Evolutionary conservation across 257 asterid genomes (phyloP).

Genomic region (Fraxinus americana): DNA sequence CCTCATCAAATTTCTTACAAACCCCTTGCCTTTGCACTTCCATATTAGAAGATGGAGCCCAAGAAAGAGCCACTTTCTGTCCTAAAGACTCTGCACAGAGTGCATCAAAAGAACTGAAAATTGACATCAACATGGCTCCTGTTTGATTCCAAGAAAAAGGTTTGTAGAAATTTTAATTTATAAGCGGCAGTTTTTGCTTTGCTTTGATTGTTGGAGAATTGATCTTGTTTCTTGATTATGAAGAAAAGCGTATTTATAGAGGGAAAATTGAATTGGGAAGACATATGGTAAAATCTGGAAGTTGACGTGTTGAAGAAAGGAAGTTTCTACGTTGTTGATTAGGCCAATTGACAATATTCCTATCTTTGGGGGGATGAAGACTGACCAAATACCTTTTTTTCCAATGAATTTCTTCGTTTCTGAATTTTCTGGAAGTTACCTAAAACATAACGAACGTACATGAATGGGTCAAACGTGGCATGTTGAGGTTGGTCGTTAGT

Average conservation of each 20-base stretch:
- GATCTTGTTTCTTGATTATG: neutral
- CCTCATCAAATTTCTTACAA: slow-evolving; percentile 12
- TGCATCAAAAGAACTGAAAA: slow-evolving; percentile 41
- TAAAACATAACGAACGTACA: neutral
- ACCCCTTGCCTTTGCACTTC: neutral
- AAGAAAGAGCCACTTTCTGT: slow-evolving; percentile 31
- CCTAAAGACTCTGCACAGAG: slow-evolving; percentile 21
- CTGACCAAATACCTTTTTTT: neutral
- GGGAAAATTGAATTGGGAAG: neutral
- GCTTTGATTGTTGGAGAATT: neutral
- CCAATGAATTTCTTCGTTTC: neutral
- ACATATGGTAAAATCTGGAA: slow-evolving; percentile 10
- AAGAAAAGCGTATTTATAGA: slow-evolving; percentile 17
- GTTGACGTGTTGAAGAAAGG: neutral
- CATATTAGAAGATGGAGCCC: slow-evolving; percentile 19
- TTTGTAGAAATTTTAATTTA: neutral
- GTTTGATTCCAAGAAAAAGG: neutral
- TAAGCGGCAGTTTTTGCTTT: neutral
- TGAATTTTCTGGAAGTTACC: neutral
- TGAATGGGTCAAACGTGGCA: neutral
- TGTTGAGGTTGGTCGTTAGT: neutral
- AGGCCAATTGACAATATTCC: too few relatives aligned
- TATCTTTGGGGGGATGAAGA: too few relatives aligned
- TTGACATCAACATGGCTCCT: slow-evolving; percentile 31
- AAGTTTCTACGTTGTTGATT: neutral